Evolutionary conservation across 225 moss, liverwort and hornwort genomes (phyloP), one percentile per base, ranked within the genome.

Genomic region (Ulota crispa): DNA sequence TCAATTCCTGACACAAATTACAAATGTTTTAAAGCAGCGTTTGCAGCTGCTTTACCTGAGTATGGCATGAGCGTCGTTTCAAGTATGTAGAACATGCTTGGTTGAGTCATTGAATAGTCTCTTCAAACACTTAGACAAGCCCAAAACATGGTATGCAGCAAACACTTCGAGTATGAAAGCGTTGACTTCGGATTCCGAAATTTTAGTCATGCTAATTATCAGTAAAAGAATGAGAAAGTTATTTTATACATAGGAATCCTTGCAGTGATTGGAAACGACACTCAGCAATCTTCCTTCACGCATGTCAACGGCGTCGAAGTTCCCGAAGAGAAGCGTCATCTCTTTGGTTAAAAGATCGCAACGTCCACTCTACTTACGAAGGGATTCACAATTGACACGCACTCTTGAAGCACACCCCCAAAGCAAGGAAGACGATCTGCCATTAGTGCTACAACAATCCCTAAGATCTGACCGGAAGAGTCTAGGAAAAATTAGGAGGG

Each of bases 171-270:
- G 80, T 62, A 52, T 62, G 53, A 68, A 78, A 52, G 85, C 79
- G 79, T 85, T 82, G 85, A 79, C 79, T 85, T 82, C 82, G 43
- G 72, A 61, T 78, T 67, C 59, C 45, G 65, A 70, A 71, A 78
- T 71, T 79, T 21, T 64, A 69, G 76, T 43, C 56, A 70, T 45
- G 57, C 75, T 68, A 68, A 81, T 32, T 64, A 65, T 52, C 56
- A 75, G 63, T 56, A 73, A 78, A 68, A 81, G 54, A 74, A 23
- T 78, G 50, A 70, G 65, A 70, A 18, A 64, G 31, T 26, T 79
- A 78, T 64, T 60, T 24, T 65, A 20, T 47, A 77, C 73, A 63
- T 78, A 70, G 68, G 68, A 78, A 78, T 55, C 30, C 54, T n/a
- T 62, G 76, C 55, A 61, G 76, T 67, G 82, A 82, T 82, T 43